Evolutionary conservation across 2,329 filamentous ascomycete species (phyloP).

Genomic region (Aplosporella prunicola): DNA sequence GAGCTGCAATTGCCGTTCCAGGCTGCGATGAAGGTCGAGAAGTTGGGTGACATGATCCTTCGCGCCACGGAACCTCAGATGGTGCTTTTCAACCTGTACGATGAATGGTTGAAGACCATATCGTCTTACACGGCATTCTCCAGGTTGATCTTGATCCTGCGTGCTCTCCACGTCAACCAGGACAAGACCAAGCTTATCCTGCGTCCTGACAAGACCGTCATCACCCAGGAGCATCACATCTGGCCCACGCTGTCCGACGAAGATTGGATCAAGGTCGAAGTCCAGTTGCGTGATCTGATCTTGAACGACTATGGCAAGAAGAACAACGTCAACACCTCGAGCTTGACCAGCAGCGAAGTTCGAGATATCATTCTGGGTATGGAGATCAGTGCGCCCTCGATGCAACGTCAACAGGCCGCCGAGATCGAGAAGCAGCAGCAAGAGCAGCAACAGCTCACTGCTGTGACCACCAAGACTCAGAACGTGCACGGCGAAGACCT

Average conservation of each 20-base stretch:
- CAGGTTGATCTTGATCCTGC: conserved; percentile 81
- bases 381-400: conserved; percentile 96
- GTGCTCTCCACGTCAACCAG: conserved; percentile 92
- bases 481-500: conserved; percentile 97
- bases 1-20: conserved; percentile 97
- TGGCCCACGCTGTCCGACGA: conserved; percentile 93
- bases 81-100: conserved; percentile 98
- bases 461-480: conserved; percentile 95
- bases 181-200: conserved; percentile 97
- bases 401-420: conserved; percentile 96
- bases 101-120: conserved; percentile 97
- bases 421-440: conserved; percentile 99
- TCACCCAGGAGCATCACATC: conserved; percentile 97
- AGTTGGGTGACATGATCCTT: conserved; percentile 97
- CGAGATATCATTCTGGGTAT: conserved; percentile 98
- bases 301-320: conserved; percentile 99
- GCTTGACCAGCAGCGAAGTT: conserved; percentile 91
- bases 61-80: conserved; percentile 98
- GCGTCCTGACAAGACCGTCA: conserved; percentile 93
- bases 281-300: conserved; percentile 87
- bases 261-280: conserved; percentile 99
- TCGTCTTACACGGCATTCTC: conserved; percentile 99
- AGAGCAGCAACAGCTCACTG: conserved; percentile 91
- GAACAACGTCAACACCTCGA: conserved; percentile 98
- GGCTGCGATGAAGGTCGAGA: conserved; percentile 99